Percentiles rank a stretch among this genome's conserved stretches.
Conservation (phyloP, 331 rosid species). For the Malus hybrid region DNA sequence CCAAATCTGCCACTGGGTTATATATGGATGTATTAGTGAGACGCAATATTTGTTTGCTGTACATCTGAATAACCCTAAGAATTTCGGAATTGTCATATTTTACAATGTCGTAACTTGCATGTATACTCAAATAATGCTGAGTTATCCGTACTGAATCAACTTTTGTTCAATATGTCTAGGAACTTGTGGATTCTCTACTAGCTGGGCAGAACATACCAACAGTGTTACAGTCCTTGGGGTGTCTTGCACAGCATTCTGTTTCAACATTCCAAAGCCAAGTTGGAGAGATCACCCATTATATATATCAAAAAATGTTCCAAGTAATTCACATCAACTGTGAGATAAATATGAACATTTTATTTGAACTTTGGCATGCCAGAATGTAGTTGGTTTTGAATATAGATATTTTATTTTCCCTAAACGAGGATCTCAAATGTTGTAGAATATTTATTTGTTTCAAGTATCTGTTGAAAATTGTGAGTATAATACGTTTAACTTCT, state of each 20-base stretch:
- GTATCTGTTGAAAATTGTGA: neutral
- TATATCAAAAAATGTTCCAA: conserved; percentile 55
- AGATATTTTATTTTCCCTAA: neutral
- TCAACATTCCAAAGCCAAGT: conserved; percentile 54
- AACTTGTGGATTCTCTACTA: conserved; percentile 45
- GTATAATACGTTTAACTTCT: conserved; percentile 9
- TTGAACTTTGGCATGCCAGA: conserved; percentile 3
- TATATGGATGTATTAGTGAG: neutral
- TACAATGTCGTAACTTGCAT: neutral
- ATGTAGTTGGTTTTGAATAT: neutral
- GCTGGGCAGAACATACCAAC: conserved; percentile 57
- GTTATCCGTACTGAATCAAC: neutral
- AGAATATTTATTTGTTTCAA: neutral
- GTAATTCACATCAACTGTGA: conserved; percentile 38
- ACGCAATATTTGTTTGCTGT: neutral
- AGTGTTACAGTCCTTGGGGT: conserved; percentile 84
- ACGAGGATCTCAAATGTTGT: neutral
- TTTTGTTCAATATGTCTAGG: conserved; percentile 32
- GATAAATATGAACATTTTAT: conserved; percentile 2
- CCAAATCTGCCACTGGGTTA: neutral
- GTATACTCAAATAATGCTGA: neutral
- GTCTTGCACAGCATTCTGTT: conserved; percentile 64
- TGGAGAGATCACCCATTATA: conserved; percentile 49
- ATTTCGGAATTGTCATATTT: neutral
- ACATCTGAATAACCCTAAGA: neutral